Percentiles rank a stretch among this genome's conserved stretches.
Conservation (phyloP, 73 alveolate genomes). For the Breviolum minutum region DNA sequence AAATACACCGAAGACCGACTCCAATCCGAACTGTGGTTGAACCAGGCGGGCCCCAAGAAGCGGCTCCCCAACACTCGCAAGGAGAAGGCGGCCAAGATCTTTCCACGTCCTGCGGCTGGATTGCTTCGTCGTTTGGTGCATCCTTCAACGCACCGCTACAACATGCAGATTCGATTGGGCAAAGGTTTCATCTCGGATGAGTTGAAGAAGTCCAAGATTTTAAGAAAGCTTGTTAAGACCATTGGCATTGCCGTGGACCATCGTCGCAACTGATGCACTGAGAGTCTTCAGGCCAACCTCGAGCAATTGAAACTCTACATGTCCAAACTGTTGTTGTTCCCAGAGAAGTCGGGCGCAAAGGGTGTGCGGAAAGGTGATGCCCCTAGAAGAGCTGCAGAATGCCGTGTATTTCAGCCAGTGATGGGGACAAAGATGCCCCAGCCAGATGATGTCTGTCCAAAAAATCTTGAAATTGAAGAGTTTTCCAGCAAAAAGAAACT, state of each 20-base stretch:
- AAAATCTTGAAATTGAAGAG: no score
- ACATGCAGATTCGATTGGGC: constrained; percentile 98
- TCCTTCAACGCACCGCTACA: constrained; percentile 97
- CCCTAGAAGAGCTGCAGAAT: constrained; percentile 77
- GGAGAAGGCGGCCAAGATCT: constrained; percentile 96
- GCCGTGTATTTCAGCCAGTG: no score
- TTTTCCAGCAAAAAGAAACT: no score
- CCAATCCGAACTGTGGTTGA: no score
- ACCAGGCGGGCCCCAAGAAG: constrained; percentile 45
- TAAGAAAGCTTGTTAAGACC: constrained; percentile 97
- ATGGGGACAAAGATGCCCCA: no score
- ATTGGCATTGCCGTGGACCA: no score
- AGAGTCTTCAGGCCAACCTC: no score
- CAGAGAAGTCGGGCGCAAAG: no score
- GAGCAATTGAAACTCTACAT: no score
- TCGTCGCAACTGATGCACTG: no score
- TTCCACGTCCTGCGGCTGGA: constrained; percentile 97
- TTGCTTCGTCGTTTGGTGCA: constrained; percentile 97
- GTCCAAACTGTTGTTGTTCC: no score
- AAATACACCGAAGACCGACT: no score
- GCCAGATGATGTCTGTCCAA: not conserved
- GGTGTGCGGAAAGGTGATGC: constrained; percentile 97
- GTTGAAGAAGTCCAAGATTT: constrained; percentile 97
- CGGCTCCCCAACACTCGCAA: constrained; percentile 48
- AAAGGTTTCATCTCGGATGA: constrained; percentile 98